Conservation (phyloP, 306 rosid species). For the Alnus rubra region DNA sequence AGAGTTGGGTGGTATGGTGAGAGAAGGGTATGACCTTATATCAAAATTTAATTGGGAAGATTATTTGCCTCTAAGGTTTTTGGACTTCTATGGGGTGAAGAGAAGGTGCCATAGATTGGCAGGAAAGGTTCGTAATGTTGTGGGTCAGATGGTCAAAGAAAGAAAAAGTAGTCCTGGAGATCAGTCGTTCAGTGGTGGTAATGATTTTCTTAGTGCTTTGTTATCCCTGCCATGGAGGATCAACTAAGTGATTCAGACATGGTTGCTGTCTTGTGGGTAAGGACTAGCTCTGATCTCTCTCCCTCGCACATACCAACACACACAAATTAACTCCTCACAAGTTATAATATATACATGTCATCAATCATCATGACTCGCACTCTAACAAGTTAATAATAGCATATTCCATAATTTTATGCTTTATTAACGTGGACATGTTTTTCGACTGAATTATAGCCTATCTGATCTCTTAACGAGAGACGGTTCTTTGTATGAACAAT, state of each 20-base stretch:
- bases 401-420: no score
- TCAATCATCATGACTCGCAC: no score
- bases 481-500: no score
- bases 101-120: constrained; percentile 71
- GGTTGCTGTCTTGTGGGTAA: constrained; percentile 88
- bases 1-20: constrained; percentile 54
- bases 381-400: no score
- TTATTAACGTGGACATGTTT: no score
- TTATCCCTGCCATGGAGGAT: constrained; percentile 66
- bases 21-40: constrained; percentile 78
- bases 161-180: constrained; percentile 30
- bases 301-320: not conserved
- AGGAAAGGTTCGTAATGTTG: constrained; percentile 43
- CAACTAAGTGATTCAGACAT: constrained; percentile 55
- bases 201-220: constrained; percentile 75
- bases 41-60: constrained; percentile 65
- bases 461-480: no score
- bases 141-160: constrained; percentile 58
- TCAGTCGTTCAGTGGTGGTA: constrained; percentile 18
- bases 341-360: no score
- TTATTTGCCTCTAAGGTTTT: constrained; percentile 56
- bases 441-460: no score
- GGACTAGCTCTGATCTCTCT: not conserved
- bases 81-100: constrained; percentile 82
- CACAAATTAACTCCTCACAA: not conserved